Evolutionary conservation across 192 early-diverging fungal species (phyloP), one percentile per base, ranked within the genome.

Genomic region (Coemansia sp.): DNA sequence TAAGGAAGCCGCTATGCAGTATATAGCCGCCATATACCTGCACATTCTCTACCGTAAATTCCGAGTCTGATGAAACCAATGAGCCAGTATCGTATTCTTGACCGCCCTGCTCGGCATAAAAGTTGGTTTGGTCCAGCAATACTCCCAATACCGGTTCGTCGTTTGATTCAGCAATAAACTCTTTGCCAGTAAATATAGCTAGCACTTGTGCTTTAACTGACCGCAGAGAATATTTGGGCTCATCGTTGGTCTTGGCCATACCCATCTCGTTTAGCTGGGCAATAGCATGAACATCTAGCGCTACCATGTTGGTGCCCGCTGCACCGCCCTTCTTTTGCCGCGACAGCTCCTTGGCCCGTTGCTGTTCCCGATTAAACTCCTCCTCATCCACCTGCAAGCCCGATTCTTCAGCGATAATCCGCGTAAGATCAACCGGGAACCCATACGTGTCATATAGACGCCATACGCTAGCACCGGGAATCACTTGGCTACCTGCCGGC

Each of bases 401-500:
- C 66, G 86, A 87, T 70, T 98, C 96, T 77, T 98, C 93, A n/a
- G 96, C 94, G 94, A 98, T 97, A 47, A 98, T 69, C 43, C 91
- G 88, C 10, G 96, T 98, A 45, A 98, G 82, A 70, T 98, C 96
- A 1, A 96, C 91, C 5, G 96, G 96, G 86, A 98, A 98, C 28
- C 96, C 96, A 68, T 93, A 98, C 12, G 96, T 98, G 64, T 97
- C 96, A 59, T 98, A 98, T 68, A 98, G 72, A n/a, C 92, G 84
- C 94, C 94, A 98, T 9, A 92, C 96, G 72, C 93, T 91, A 40
- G 82, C 83, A 30, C 96, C 96, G 18, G 87, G 84, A 30, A 98
- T 81, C 12, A 79, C 68, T 5, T 46, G 83, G 33, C 77, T 56
- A 31, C 83, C 81, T 19, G 26, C 73, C 20, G 62, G 55, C 62